phyloP scores from a whole-genome alignment of 208 protist species.

The Pavlovales sp. region DNA sequence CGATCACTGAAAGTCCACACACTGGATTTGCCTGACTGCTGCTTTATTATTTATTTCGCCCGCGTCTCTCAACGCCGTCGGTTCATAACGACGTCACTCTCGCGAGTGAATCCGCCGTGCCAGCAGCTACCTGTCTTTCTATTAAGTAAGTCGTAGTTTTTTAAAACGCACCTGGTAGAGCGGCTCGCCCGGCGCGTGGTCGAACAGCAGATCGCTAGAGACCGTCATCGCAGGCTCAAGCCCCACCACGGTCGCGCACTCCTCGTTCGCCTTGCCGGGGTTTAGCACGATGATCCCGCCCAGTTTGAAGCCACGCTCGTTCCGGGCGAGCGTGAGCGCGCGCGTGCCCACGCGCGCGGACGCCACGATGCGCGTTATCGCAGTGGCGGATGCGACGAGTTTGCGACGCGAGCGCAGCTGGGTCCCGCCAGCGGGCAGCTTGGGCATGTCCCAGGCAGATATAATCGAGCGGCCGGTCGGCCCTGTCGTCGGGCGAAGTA shows the following conservation, averaged over 20 bases:
- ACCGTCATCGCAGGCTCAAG: background rate
- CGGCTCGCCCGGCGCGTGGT: background rate
- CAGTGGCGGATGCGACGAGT: background rate
- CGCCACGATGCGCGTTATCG: background rate
- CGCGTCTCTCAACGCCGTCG: no score
- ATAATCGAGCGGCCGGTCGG: background rate
- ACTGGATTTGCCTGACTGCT: no score
- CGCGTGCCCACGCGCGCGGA: no score
- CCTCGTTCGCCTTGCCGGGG: background rate
- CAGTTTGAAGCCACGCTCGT: background rate
- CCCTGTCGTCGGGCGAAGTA: background rate
- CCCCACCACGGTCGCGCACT: background rate
- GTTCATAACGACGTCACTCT: no score
- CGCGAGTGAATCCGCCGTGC: no score
- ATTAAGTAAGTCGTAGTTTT: no score
- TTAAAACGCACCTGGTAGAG: background rate
- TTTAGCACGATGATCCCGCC: background rate
- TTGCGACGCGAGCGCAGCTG: background rate
- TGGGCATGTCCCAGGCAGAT: background rate
- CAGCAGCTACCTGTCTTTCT: no score
- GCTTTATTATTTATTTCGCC: no score
- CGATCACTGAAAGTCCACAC: no score
- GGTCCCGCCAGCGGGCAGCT: no score
- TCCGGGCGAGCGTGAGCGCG: background rate
- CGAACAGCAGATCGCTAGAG: background rate